Evolutionary conservation across 2,329 filamentous ascomycete species (phyloP), one percentile per base, ranked within the genome.

Genomic region (Fusarium poae): DNA sequence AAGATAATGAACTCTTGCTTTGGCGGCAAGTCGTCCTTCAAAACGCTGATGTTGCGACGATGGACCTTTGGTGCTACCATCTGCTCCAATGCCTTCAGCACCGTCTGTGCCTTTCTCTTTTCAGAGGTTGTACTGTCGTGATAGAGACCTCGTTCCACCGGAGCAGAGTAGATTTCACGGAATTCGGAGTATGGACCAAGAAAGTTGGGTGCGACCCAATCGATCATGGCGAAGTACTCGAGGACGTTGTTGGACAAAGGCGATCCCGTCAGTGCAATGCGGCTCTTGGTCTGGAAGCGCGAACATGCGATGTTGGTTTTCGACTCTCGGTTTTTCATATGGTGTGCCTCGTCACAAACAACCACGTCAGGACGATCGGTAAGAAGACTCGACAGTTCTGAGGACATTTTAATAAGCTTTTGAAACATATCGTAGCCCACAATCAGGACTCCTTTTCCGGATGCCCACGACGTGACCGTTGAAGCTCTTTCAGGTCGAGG

Each of bases 151-250:
- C 85, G 80, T 55, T 90, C 83, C 67, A 97, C 97, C 0, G 92
- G 92, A 5, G 84, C 84, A 7, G 88, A 86, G 75, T 91, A 97
- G n/a, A 89, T 86, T 1, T 83, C 76, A 21, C 83, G 85, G 77
- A 97, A 97, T 73, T 94, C 90, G 1, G 78, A 73, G 12, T 84
- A 78, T 5, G 86, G 84, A 1, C 93, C 93, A 4, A 97, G 83
- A 75, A 92, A 97, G 25, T 88, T 88, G 0, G 92, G 92, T 2
- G 92, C 90, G 51, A 96, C 89, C 93, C 93, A 97, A 67, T 94
- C 87, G 60, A 97, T 91, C 88, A 97, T 92, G n/a, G 89, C 82
- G 74, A 90, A 93, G 74, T 97, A 97, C 72, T 97, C 94, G 29
- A 86, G 82, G 1, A 97, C 88, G 52, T 93, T 92, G 75, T 97